Evolutionary conservation across 1,284 basidiomycete genomes (phyloP).

Genomic region (Porogramme epimiltina): DNA sequence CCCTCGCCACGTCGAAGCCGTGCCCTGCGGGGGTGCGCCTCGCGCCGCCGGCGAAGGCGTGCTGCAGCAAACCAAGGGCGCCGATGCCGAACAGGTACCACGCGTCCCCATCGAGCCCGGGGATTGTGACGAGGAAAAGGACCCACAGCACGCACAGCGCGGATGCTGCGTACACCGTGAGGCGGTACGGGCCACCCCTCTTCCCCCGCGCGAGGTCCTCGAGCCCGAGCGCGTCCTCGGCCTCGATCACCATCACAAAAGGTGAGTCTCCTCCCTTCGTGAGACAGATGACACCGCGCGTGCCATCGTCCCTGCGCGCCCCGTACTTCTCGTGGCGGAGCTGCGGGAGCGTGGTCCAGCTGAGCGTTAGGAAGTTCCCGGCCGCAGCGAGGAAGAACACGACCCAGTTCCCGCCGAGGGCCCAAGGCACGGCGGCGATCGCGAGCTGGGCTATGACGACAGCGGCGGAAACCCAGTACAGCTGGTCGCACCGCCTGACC

Average conservation of each 20-base stretch:
- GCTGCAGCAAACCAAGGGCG: slow-evolving; percentile 18
- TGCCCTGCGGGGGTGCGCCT: slow-evolving; percentile 5
- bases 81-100: slow-evolving; percentile 18
- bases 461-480: slow-evolving; percentile 24
- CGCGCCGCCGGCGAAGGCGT: slow-evolving; percentile 15
- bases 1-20: too few species aligned
- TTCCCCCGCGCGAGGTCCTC: slow-evolving; percentile 28
- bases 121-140: slow-evolving; percentile 14
- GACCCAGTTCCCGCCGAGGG: slow-evolving; percentile 23
- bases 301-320: slow-evolving; percentile 14
- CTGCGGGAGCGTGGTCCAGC: slow-evolving; percentile 29
- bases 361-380: slow-evolving; percentile 25
- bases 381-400: slow-evolving; percentile 27
- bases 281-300: slow-evolving; percentile 25
- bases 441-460: slow-evolving; percentile 26
- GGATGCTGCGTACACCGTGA: slow-evolving; percentile 8
- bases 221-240: slow-evolving; percentile 25
- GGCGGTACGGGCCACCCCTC: slow-evolving; percentile 1
- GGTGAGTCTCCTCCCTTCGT: slow-evolving; percentile 29
- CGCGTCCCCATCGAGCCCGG: slow-evolving; percentile 8
- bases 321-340: slow-evolving; percentile 31
- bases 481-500: slow-evolving; percentile 24
- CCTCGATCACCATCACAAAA: slow-evolving; percentile 29
- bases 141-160: slow-evolving; percentile 12
- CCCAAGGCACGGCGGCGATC: slow-evolving; percentile 27